These are phyloP conservation scores for Pseudozyma flocculosa DNA, from an alignment of 1,284 basidiomycete genomes.

Conservation along the genomic window DNA sequence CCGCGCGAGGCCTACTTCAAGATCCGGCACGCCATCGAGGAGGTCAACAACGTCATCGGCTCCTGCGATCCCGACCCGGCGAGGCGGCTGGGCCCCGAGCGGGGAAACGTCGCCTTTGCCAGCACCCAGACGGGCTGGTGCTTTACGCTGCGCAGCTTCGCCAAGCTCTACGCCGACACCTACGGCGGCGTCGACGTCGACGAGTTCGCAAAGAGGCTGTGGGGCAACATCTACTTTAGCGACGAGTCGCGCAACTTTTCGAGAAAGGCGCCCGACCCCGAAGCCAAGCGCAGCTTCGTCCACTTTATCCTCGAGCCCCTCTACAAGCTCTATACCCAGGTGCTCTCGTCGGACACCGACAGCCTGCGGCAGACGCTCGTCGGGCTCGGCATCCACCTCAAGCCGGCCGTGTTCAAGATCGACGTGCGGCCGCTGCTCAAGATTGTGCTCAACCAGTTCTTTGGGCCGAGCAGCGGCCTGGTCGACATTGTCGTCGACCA, in stretches of 20 bases:
- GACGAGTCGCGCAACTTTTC: slow-evolving; percentile 79
- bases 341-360: slow-evolving; percentile 86
- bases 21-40: slow-evolving; percentile 97
- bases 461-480: slow-evolving; percentile 78
- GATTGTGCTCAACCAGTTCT: slow-evolving; percentile 91
- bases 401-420: slow-evolving; percentile 95
- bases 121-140: slow-evolving; percentile 97
- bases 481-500: slow-evolving; percentile 88
- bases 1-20: slow-evolving; percentile 97
- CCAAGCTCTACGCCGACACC: slow-evolving; percentile 92
- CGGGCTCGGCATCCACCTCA: slow-evolving; percentile 78
- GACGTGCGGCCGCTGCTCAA: slow-evolving; percentile 92
- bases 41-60: slow-evolving; percentile 80
- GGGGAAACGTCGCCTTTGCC: slow-evolving; percentile 95
- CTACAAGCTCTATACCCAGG: slow-evolving; percentile 94
- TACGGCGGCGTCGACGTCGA: slow-evolving; percentile 65
- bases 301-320: slow-evolving; percentile 95
- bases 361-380: slow-evolving; percentile 78
- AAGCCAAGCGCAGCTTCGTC: slow-evolving; percentile 82
- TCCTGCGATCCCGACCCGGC: slow-evolving; percentile 84
- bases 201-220: slow-evolving; percentile 77
- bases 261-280: slow-evolving; percentile 77
- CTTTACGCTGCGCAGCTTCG: slow-evolving; percentile 91
- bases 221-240: slow-evolving; percentile 98
- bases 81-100: slow-evolving; percentile 84